Evolutionary conservation across 345 rosid genomes (phyloP).

Genomic region (Viola odorata): DNA sequence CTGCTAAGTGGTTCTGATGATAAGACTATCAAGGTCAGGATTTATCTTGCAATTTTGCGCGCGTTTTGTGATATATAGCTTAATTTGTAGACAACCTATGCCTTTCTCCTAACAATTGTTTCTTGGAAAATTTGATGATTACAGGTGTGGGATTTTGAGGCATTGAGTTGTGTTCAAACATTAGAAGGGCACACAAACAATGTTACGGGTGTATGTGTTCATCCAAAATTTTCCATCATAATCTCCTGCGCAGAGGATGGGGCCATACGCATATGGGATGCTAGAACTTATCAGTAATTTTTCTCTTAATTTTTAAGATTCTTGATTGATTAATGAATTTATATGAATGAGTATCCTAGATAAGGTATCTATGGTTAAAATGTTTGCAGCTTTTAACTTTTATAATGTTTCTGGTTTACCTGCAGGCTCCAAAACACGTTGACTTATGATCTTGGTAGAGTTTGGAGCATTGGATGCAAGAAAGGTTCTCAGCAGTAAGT

Average conservation of each 20-base stretch:
- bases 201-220: conserved; percentile 15
- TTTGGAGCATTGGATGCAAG: conserved; percentile 23
- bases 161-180: conserved; percentile 19
- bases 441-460: conserved; percentile 21
- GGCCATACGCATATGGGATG: conserved; percentile 6
- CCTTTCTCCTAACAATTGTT: not conserved
- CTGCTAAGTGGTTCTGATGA: conserved; percentile 37
- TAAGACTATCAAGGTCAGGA: conserved; percentile 26
- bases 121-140: not conserved
- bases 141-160: conserved; percentile 28
- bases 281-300: not conserved
- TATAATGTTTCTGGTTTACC: not conserved
- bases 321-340: not conserved
- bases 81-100: no score
- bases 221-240: conserved; percentile 22
- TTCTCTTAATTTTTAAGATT: not conserved
- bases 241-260: conserved; percentile 28
- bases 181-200: conserved; percentile 28
- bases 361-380: not conserved
- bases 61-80: no score
- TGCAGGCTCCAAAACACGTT: conserved; percentile 15
- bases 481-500: conserved; percentile 18
- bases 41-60: not conserved
- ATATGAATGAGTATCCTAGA: no score
- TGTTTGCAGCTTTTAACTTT: not conserved